Conservation (phyloP, 768 basidiomycete species). For the Gyrodon lividus region DNA sequence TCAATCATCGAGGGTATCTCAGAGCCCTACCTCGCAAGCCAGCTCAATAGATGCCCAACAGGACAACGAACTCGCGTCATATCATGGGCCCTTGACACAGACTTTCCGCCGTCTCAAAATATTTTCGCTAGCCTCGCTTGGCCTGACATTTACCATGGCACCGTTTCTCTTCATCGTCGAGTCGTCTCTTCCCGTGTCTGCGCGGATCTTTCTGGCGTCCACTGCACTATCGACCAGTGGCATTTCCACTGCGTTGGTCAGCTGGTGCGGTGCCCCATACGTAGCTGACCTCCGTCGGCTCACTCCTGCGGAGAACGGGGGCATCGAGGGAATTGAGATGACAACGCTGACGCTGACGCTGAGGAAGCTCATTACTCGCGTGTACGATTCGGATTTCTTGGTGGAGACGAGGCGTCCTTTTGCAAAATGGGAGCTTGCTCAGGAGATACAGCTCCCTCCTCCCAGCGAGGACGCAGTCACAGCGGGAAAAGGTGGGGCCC, state of each 20-base stretch:
- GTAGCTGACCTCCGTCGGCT: slow-evolving; percentile 61
- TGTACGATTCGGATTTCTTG: slow-evolving; percentile 73
- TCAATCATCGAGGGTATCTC: slow-evolving; percentile 12
- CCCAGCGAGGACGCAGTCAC: slow-evolving; percentile 32
- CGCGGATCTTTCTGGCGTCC: slow-evolving; percentile 62
- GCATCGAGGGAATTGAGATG: slow-evolving; percentile 61
- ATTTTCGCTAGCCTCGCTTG: slow-evolving; percentile 79
- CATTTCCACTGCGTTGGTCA: slow-evolving; percentile 71
- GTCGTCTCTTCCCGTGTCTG: slow-evolving; percentile 67
- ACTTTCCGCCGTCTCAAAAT: slow-evolving; percentile 80
- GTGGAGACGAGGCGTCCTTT: slow-evolving; percentile 66
- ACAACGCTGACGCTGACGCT: slow-evolving; percentile 64
- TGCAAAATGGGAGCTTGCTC: slow-evolving; percentile 78
- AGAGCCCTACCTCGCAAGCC: slow-evolving; percentile 4
- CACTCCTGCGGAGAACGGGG: slow-evolving; percentile 40
- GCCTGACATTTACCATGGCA: slow-evolving; percentile 62
- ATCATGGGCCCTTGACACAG: slow-evolving; percentile 66
- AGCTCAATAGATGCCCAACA: slow-evolving; percentile 1
- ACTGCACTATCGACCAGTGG: slow-evolving; percentile 73
- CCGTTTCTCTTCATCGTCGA: slow-evolving; percentile 85
- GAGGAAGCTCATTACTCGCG: slow-evolving; percentile 60
- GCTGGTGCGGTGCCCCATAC: slow-evolving; percentile 71
- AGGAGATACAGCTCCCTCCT: slow-evolving; percentile 45
- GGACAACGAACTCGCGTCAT: slow-evolving; percentile 33
- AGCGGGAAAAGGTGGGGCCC: slow-evolving; percentile 32